Evolutionary conservation across 805 yeast species (phyloP), one percentile per base, ranked within the genome.

Genomic region (Candida takata): DNA sequence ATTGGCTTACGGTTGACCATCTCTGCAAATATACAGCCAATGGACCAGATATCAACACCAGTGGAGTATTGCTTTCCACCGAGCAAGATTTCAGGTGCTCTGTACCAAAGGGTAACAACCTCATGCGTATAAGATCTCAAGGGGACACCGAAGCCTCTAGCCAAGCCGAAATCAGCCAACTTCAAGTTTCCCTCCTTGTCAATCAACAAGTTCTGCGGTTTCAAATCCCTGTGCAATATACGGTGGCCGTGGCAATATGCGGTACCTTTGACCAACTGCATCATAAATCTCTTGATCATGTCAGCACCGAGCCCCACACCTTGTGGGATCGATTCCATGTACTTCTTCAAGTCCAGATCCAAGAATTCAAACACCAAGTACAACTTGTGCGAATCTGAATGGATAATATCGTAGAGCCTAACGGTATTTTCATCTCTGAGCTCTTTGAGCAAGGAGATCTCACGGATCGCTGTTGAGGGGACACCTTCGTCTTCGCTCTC

Each of bases 401-500:
- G 98, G 43, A 92, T 94, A 45, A 92, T 92, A 60, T 92, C 96
- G 59, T 80, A 85, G 29, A 92, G 69, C 31, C 95, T 70, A 17
- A 92, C 97, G 35, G 90, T 88, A 60, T 90, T 87, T 42, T 86
- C 95, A 62, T 92, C 95, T 45, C 85, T 76, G 71, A 92, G 72
- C 58, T 92, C 98, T 58, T 92, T 90, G 61, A 92, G 72, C 31
- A 92, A 69, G 2, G 97, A 90, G 49, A 92, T 92, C 57, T 92
- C 98, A 51, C 98, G 72, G 40, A 92, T 92, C 6, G 98, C 97
- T 0, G 98, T 92, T 2, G 97, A 87, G 2, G 98, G 98, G 16
- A 94, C 97, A 14, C 98, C 98, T 59, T 92, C 98, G 59, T 86
- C 95, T 60, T 92, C 98, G 15, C 95, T 85, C 58, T 92, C 98